Base-by-base conservation (phyloP, 805 yeast species). In the Candida vartiovaarae region DNA sequence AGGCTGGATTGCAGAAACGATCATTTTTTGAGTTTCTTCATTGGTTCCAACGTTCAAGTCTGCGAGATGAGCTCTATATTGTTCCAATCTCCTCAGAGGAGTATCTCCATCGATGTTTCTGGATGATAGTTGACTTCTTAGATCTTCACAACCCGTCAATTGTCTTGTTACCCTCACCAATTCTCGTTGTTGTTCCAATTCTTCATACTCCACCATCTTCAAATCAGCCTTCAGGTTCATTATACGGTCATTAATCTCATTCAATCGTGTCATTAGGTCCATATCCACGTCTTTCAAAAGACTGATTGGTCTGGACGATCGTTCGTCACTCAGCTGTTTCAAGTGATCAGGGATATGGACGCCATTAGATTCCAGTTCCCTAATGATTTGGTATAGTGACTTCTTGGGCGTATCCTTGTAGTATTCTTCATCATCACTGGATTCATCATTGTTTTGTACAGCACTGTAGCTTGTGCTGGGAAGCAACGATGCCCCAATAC, bases 401-500 rank as follows among this genome's bases (percentile, higher is more conserved):
- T 60, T 59, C 42, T 53, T 48, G 8, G 60, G 53, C 9, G 51
- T 56, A 20, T 51, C 55, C 48, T 52, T 47, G 46, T 47, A 47
- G 45, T 60, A 46, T 42, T 50, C 56, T 15, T 51, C 59, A 30
- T 53, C 56, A 31, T 54, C 57, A 3, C 50, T 46, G 3, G 47
- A 55, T 27, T 47, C 50, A 9, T 43, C 43, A 9, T 46, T 43
- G 2, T 29, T 24, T 4, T 38, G 27, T 29, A 36, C 32, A 20
- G 38, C 32, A 11, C 15, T 41, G n/a, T 44, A 42, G 45, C 32
- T 45, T 27, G 25, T 51, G 48, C 30, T 51, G 52, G 15, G 50
- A 45, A 63, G 52, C 7, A 39, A 23, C 33, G 72, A 59, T 27
- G 76, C 90, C 40, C 95, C 95, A 28, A 89, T 71, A 3, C 96